These are phyloP conservation scores for Canavalia ensiformis DNA, from an alignment of 306 rosid genomes.

Conservation along the genomic window DNA sequence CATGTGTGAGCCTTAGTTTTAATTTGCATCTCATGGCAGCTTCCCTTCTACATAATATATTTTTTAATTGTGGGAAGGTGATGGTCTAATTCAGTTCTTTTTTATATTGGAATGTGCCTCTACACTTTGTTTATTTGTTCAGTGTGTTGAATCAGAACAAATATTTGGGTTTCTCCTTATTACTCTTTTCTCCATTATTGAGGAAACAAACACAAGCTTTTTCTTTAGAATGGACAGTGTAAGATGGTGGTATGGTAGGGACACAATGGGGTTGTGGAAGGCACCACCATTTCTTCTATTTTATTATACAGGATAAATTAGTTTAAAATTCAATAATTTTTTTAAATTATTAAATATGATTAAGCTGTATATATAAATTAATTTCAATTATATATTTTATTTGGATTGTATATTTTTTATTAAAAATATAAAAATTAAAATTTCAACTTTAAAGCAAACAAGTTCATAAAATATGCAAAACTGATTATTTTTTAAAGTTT, in stretches of 20 bases:
- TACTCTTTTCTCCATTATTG: not conserved
- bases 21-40: slow-evolving; percentile 43
- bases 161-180: not conserved
- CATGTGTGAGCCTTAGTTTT: not conserved
- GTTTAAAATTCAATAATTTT: too few species aligned
- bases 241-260: not conserved
- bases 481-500: too few species aligned
- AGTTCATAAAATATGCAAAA: too few species aligned
- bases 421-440: too few species aligned
- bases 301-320: too few species aligned
- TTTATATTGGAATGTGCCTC: slow-evolving; percentile 25
- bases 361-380: too few species aligned
- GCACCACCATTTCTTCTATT: not conserved
- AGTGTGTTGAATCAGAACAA: not conserved
- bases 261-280: slow-evolving; percentile 4
- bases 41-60: slow-evolving; percentile 65
- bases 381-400: too few species aligned
- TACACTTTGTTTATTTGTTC: slow-evolving; percentile 18
- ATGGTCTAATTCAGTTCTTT: slow-evolving; percentile 44
- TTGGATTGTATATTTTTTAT: too few species aligned
- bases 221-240: not conserved
- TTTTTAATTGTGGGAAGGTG: slow-evolving; percentile 68
- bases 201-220: not conserved
- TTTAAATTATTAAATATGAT: too few species aligned
- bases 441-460: too few species aligned